phyloP scores from a whole-genome alignment of 306 rosid species.

The Castanea sativa region DNA sequence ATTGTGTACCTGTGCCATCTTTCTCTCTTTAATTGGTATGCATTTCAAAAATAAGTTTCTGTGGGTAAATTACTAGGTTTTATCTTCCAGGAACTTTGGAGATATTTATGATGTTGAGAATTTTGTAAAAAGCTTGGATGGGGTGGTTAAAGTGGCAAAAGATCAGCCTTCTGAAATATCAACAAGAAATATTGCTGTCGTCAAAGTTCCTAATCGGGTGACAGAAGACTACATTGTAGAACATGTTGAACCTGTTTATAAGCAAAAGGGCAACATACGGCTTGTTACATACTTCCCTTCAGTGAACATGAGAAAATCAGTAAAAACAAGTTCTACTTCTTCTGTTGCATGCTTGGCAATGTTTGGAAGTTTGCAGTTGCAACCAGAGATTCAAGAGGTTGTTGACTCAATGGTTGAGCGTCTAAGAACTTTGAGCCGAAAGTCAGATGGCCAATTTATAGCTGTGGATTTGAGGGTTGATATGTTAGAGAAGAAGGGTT shows the following conservation, averaged over 20 bases:
- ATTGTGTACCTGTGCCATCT: neutral
- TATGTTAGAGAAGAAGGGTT: constrained; percentile 72
- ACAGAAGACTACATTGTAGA: constrained; percentile 73
- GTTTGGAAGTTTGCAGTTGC: constrained; percentile 89
- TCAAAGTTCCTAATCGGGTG: constrained; percentile 90
- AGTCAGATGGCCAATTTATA: constrained; percentile 77
- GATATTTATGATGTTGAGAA: constrained; percentile 74
- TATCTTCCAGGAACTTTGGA: constrained; percentile 68
- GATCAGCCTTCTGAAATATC: constrained; percentile 63
- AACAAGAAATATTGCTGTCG: constrained; percentile 64
- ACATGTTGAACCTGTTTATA: constrained; percentile 76
- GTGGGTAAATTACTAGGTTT: neutral
- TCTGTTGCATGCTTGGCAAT: constrained; percentile 86
- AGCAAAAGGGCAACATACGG: constrained; percentile 66
- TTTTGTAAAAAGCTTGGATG: constrained; percentile 75
- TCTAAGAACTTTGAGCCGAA: constrained; percentile 79
- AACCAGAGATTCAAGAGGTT: constrained; percentile 68
- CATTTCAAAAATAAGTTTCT: neutral
- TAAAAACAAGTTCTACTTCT: constrained; percentile 47
- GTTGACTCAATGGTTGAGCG: constrained; percentile 84
- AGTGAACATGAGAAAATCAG: constrained; percentile 76
- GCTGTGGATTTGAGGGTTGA: constrained; percentile 89
- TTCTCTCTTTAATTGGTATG: neutral
- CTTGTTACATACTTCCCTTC: constrained; percentile 94
- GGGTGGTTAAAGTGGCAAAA: constrained; percentile 74